Evolutionary conservation across 257 asterid species (phyloP).

Genomic region (Primulina eburnea): DNA sequence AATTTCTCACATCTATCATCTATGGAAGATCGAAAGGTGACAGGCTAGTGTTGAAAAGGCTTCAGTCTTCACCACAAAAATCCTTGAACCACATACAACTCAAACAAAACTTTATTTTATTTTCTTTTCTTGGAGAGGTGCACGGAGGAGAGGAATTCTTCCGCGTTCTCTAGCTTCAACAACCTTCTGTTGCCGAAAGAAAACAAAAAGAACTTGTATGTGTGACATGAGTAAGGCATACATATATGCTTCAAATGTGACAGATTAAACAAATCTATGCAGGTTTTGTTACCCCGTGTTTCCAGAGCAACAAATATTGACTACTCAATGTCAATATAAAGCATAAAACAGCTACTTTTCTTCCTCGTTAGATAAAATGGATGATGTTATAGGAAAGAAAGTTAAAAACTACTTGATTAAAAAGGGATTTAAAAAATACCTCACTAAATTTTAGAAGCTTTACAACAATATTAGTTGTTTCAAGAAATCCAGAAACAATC

Average conservation of each 20-base stretch:
- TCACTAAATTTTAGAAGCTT: constrained; percentile 79
- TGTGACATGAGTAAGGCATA: not conserved
- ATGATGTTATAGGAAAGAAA: constrained; percentile 18
- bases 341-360: constrained; percentile 6
- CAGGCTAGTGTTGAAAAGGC: not conserved
- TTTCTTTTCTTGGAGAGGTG: too few relatives aligned
- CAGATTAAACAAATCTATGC: constrained; percentile 10
- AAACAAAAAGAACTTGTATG: constrained; percentile 1
- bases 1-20: not conserved
- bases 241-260: constrained; percentile 1
- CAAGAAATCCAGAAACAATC: constrained; percentile 82
- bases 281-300: constrained; percentile 13
- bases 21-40: not conserved
- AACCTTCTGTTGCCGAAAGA: constrained; percentile 5
- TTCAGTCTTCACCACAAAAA: constrained; percentile 1
- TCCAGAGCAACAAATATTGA: constrained; percentile 13
- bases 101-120: not conserved
- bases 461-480: constrained; percentile 70
- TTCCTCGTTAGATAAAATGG: constrained; percentile 15
- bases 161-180: constrained; percentile 12
- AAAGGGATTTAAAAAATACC: constrained; percentile 41
- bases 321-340: constrained; percentile 10
- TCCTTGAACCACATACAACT: constrained; percentile 4
- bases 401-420: constrained; percentile 18
- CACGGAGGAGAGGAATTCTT: not conserved